phyloP scores from a whole-genome alignment of 768 basidiomycete genomes.

The Suillus alpinus region DNA sequence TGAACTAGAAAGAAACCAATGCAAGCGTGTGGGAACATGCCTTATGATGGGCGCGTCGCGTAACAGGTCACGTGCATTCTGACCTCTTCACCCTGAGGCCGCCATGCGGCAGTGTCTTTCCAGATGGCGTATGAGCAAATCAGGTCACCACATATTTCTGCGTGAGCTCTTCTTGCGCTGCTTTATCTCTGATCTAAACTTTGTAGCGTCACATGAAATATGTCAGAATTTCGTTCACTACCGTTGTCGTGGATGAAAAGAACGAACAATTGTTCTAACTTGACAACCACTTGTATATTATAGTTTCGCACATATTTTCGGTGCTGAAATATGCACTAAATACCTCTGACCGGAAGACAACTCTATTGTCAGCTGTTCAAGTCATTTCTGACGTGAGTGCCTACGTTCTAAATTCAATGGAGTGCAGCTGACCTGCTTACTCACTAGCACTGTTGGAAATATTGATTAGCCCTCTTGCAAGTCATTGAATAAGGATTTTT shows the following conservation, averaged over 20 bases:
- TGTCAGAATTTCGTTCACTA: neutral
- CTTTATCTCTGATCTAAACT: neutral
- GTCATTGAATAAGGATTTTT: neutral
- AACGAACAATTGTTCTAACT: neutral
- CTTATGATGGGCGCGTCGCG: constrained; percentile 36
- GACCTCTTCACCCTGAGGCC: constrained; percentile 1
- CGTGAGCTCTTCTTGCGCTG: neutral
- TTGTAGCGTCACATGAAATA: neutral
- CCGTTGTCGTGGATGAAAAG: neutral
- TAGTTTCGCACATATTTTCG: neutral
- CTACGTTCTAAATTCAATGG: neutral
- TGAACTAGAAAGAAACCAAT: constrained; percentile 18
- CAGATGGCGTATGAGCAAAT: neutral
- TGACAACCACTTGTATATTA: neutral
- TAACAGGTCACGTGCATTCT: constrained; percentile 32
- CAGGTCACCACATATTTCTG: neutral
- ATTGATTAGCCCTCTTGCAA: neutral
- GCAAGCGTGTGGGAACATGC: constrained; percentile 28
- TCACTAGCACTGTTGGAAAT: neutral
- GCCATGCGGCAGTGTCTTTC: neutral
- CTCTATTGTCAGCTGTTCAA: neutral
- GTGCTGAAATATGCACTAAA: neutral
- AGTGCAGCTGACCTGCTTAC: neutral
- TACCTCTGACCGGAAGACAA: neutral
- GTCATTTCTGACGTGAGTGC: neutral